Percentiles rank a stretch among this genome's conserved stretches.
These are phyloP conservation scores for Nothomitra cinnamomea DNA, from an alignment of 2,329 filamentous ascomycete genomes.

Conservation along the genomic window DNA sequence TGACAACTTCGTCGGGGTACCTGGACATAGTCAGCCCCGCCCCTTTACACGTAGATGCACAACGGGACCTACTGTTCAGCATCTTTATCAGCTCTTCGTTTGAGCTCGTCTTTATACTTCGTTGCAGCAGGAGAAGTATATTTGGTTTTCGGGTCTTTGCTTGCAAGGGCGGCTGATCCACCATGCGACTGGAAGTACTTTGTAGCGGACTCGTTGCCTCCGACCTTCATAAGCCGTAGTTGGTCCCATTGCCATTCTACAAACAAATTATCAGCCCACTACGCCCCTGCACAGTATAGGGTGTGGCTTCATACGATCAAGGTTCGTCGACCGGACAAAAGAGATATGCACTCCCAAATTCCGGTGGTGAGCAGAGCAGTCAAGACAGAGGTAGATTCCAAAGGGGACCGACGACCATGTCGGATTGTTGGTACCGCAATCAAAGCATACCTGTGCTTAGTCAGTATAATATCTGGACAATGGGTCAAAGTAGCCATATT, in stretches of 20 bases:
- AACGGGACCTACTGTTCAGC: slow-evolving; percentile 52
- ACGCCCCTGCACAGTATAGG: background rate
- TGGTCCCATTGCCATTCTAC: slow-evolving; percentile 98
- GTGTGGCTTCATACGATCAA: slow-evolving; percentile 64
- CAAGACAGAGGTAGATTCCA: slow-evolving; percentile 93
- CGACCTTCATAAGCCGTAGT: slow-evolving; percentile 91
- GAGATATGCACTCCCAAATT: slow-evolving; percentile 98
- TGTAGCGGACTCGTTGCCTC: slow-evolving; percentile 92
- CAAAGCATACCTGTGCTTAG: slow-evolving; percentile 69
- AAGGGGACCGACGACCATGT: slow-evolving; percentile 97
- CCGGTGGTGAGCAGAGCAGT: slow-evolving; percentile 92
- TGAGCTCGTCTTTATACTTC: slow-evolving; percentile 96
- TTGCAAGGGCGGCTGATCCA: slow-evolving; percentile 80
- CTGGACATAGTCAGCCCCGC: slow-evolving; percentile 27
- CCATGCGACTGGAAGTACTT: slow-evolving; percentile 98
- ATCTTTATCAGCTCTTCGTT: slow-evolving; percentile 67
- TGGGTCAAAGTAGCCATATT: background rate
- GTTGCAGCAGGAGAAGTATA: slow-evolving; percentile 85
- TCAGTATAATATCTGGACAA: slow-evolving; percentile 7
- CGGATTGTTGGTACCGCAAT: slow-evolving; percentile 93
- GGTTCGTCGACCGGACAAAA: slow-evolving; percentile 94
- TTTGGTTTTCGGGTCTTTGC: slow-evolving; percentile 94
- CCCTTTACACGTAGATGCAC: slow-evolving; percentile 8
- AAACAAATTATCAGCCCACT: background rate
- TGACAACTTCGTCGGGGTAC: slow-evolving; percentile 68